Evolutionary conservation across 2,329 filamentous ascomycete species (phyloP), one percentile per base, ranked within the genome.

Genomic region (Fusarium fracticaudum): DNA sequence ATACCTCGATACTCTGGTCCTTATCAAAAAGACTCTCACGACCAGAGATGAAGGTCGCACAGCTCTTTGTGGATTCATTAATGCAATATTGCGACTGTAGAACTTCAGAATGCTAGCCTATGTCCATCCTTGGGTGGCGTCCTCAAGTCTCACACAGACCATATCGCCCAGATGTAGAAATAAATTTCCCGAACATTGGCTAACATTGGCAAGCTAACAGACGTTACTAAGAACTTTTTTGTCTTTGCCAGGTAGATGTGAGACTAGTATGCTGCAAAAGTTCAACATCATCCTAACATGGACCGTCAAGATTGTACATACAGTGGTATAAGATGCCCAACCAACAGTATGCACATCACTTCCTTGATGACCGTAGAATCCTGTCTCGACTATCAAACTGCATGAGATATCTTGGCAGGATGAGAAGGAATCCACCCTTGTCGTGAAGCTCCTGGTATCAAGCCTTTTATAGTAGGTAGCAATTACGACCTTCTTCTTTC

Each of bases 401-500:
- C 67, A 70, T 48, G 53, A 24, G 43, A 66, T 58, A 35, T 44
- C 67, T 70, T 70, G 67, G 67, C 67, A 54, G 44, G 24, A 45
- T 35, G 58, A 64, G 65, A 48, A 24, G 58, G 31, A 53, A 50
- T 33, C 44, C 40, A 69, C 45, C 73, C 60, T 60, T 60, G 67
- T 62, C 65, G 47, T 58, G 61, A 75, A 69, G 50, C 55, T 75
- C 64, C 50, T 57, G 65, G 38, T 75, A 73, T 50, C 57, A 73
- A 54, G 22, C 72, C 72, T 53, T 53, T 71, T 73, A 45, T 29
- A 71, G 71, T 55, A 69, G 54, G 70, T 68, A 69, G 60, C 54
- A 64, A 50, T 55, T 50, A 33, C 12, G 53, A 75, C 73, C 73
- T 75, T 75, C 73, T 75, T 54, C 71, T 75, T 75, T 71, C 66